These are phyloP conservation scores for Cantharellus cinnabarinus DNA, from an alignment of 768 basidiomycete species.

Conservation along the genomic window DNA sequence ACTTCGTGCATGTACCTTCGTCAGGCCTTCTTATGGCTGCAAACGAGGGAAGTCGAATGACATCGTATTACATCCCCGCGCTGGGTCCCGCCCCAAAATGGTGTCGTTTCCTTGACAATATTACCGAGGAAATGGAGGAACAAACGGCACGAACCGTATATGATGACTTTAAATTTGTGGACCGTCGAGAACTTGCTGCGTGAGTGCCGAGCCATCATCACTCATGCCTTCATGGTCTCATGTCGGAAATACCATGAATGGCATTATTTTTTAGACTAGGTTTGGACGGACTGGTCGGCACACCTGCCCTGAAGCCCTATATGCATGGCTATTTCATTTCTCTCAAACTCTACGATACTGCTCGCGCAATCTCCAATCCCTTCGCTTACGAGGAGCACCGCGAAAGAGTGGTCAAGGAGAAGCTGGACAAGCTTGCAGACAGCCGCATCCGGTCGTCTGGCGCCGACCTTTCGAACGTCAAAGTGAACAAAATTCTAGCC, in stretches of 20 bases:
- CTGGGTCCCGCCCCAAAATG: slow-evolving; percentile 91
- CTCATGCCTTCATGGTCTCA: slow-evolving; percentile 16
- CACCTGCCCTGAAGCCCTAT: slow-evolving; percentile 90
- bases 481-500: slow-evolving; percentile 73
- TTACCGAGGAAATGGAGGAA: slow-evolving; percentile 97
- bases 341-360: slow-evolving; percentile 87
- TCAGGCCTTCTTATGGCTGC: slow-evolving; percentile 82
- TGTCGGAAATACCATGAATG: not conserved
- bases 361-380: slow-evolving; percentile 87
- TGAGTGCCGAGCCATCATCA: slow-evolving; percentile 14
- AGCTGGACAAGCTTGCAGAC: slow-evolving; percentile 86
- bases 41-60: slow-evolving; percentile 94
- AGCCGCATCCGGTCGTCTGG: slow-evolving; percentile 76
- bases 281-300: slow-evolving; percentile 87
- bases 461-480: slow-evolving; percentile 26
- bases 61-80: slow-evolving; percentile 84
- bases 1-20: slow-evolving; percentile 73
- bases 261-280: slow-evolving; percentile 39
- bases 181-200: slow-evolving; percentile 67
- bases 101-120: slow-evolving; percentile 94
- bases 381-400: slow-evolving; percentile 90
- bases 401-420: slow-evolving; percentile 67
- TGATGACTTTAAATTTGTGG: slow-evolving; percentile 95
- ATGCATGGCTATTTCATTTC: slow-evolving; percentile 99
- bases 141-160: slow-evolving; percentile 60